Evolutionary conservation across 2,329 filamentous ascomycete species (phyloP), one percentile per base, ranked within the genome.

Genomic region (Blumeriella jaapii): DNA sequence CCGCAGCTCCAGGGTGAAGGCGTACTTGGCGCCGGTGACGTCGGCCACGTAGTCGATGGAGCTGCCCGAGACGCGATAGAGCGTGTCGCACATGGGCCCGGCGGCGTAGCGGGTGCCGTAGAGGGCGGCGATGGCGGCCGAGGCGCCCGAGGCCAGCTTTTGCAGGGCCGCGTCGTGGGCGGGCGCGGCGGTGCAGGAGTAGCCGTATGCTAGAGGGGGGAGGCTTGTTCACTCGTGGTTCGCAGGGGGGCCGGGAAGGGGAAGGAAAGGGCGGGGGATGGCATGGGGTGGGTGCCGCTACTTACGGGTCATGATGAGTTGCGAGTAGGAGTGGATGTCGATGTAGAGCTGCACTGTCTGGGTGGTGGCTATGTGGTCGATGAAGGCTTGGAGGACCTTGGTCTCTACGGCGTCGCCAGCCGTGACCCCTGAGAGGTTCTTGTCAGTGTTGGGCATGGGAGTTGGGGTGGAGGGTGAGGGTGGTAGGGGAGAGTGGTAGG

Each of bases 271-370:
- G n/a, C n/a, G n/a, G n/a, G n/a, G n/a, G n/a, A n/a, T n/a, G n/a
- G n/a, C n/a, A n/a, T n/a, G n/a, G n/a, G n/a, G n/a, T n/a, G n/a
- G n/a, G n/a, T n/a, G n/a, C n/a, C n/a, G n/a, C n/a, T n/a, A n/a
- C n/a, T n/a, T n/a, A 49, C 48, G 68, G 12, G 66, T 63, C 39
- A 72, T 63, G 39, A 78, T 65, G 19, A 71, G 60, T 46, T 79
- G 74, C 8, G 65, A 68, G 56, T 77, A 81, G 0, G 71, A 65
- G 57, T 81, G 76, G 51, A 69, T 72, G 55, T 81, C 76, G 44
- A 80, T 69, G 55, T 69, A 81, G 2, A 77, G 60, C 48, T 71
- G 68, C 25, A 79, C 58, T 1, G 71, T 69, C 41, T 68, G 61
- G 3, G 45, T 36, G 6, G 48, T 37, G 3, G 60, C 57, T 15